A percentile compares a stretch with the other conserved stretches of the same genome.
Conservation (phyloP, 164 flowering plant genomes). For the Akebia trifoliata region DNA sequence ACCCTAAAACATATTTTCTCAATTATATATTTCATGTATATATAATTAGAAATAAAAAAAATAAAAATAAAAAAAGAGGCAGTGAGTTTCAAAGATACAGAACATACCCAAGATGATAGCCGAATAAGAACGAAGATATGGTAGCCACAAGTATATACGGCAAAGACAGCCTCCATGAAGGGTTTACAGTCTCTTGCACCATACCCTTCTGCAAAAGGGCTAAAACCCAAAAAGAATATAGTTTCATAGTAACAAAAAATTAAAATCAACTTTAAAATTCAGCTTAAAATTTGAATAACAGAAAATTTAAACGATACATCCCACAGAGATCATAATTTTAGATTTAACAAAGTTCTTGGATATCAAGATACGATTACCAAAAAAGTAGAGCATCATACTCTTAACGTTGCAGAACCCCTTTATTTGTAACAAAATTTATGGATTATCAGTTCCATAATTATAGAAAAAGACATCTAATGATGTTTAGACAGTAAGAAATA, state of each 20-base stretch:
- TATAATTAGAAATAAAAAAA: background rate
- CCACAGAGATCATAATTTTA: background rate
- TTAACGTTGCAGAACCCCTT: background rate
- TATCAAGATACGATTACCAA: background rate
- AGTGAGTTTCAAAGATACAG: background rate
- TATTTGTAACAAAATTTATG: background rate
- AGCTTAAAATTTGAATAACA: background rate
- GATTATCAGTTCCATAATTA: background rate
- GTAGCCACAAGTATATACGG: conserved; percentile 76
- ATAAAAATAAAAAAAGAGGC: background rate
- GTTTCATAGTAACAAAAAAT: background rate
- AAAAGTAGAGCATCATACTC: background rate
- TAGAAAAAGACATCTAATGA: background rate
- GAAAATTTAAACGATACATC: background rate
- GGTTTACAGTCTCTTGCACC: conserved; percentile 40
- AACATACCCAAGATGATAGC: conserved; percentile 88
- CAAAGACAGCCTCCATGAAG: conserved; percentile 69
- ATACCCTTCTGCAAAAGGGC: conserved; percentile 36
- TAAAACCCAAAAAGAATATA: conserved; percentile 24
- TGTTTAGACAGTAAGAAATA: conserved; percentile 15
- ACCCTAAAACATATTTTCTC: background rate
- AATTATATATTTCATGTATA: background rate
- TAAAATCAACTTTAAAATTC: background rate
- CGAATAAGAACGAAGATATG: conserved; percentile 68
- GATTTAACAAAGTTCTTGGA: background rate